A percentile compares a stretch with the other conserved stretches of the same genome.
phyloP scores from a whole-genome alignment of 2,329 filamentous ascomycete species.

The Aspergillus aculeatus region DNA sequence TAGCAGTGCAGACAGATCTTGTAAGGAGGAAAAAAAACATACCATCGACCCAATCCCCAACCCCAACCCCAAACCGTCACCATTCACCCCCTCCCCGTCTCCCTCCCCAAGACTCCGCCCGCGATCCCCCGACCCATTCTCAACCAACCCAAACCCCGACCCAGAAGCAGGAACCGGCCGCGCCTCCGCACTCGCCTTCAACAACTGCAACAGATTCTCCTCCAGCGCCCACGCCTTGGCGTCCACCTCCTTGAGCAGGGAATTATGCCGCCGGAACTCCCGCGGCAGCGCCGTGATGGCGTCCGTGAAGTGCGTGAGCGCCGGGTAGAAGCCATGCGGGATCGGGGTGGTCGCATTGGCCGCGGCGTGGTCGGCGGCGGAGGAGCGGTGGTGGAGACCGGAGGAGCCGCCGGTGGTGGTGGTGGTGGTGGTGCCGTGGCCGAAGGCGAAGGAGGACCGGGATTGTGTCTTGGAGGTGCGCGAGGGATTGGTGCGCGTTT shows the following conservation, averaged over 20 bases:
- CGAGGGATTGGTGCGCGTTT: slow-evolving; percentile 51
- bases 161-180: slow-evolving; percentile 15
- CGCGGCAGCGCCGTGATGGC: slow-evolving; percentile 88
- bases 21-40: not conserved
- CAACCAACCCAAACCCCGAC: no score
- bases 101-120: no score
- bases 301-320: slow-evolving; percentile 77
- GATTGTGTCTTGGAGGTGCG: slow-evolving; percentile 48
- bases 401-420: slow-evolving; percentile 11
- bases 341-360: slow-evolving; percentile 29
- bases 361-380: slow-evolving; percentile 7
- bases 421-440: slow-evolving; percentile 29
- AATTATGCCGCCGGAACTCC: slow-evolving; percentile 94
- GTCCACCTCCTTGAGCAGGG: slow-evolving; percentile 93
- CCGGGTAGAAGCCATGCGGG: slow-evolving; percentile 60
- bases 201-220: slow-evolving; percentile 73
- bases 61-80: not conserved
- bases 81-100: no score
- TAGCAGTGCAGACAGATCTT: no score
- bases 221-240: slow-evolving; percentile 91
- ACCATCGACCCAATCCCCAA: slow-evolving; percentile 4
- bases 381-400: no score
- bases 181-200: slow-evolving; percentile 47
- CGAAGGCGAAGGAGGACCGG: slow-evolving; percentile 41
- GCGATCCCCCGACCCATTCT: no score